These are phyloP conservation scores for Cladosporium austrohemisphaericum DNA, from an alignment of 2,329 filamentous ascomycete species.

Conservation along the genomic window DNA sequence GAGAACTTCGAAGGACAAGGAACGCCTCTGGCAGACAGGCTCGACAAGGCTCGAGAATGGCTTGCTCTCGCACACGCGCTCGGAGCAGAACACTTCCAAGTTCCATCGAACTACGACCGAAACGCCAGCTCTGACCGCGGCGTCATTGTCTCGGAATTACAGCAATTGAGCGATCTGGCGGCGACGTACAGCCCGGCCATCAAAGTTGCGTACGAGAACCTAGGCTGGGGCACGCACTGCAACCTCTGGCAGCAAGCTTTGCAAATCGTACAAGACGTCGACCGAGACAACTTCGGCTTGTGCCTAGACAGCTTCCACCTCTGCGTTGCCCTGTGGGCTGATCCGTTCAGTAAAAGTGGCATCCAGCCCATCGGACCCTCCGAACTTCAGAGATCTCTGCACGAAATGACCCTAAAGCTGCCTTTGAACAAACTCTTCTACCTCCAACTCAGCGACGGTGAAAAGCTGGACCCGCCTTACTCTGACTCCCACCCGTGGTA, in stretches of 20 bases:
- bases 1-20: neutral
- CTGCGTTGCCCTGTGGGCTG: conserved; percentile 33
- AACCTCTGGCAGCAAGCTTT: conserved; percentile 35
- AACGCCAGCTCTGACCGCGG: neutral
- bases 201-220: conserved; percentile 34
- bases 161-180: conserved; percentile 25
- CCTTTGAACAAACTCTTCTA: conserved; percentile 34
- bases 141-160: neutral
- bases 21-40: neutral
- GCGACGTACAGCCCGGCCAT: conserved; percentile 5
- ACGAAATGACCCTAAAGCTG: conserved; percentile 26
- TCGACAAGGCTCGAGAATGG: neutral
- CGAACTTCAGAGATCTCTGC: conserved; percentile 17
- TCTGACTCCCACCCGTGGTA: conserved; percentile 5
- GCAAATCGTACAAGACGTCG: conserved; percentile 26
- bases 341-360: conserved; percentile 26
- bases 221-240: conserved; percentile 33
- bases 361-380: neutral
- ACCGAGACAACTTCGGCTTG: conserved; percentile 36
- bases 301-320: conserved; percentile 39
- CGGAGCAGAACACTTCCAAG: neutral
- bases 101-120: neutral
- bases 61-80: neutral
- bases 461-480: conserved; percentile 31
- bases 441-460: conserved; percentile 37